phyloP scores from a whole-genome alignment of 2,329 filamentous ascomycete genomes.

The Botryotinia calthae region DNA sequence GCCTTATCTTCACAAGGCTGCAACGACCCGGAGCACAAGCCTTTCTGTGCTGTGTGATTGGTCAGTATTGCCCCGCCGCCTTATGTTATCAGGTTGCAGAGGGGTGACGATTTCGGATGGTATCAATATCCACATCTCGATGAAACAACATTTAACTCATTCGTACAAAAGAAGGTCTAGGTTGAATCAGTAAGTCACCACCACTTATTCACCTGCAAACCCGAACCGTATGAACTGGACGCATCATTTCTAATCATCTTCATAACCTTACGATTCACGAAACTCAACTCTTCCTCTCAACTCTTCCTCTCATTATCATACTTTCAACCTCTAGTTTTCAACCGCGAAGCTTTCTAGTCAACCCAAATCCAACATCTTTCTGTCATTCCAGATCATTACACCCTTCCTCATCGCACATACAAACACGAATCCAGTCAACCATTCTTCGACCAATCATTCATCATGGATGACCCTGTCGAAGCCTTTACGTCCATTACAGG shows the following conservation, averaged over 20 bases:
- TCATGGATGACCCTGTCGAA: constrained; percentile 60
- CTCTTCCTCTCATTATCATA: background rate
- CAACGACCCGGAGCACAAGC: background rate
- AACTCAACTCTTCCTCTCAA: background rate
- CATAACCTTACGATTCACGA: background rate
- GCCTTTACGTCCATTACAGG: constrained; percentile 82
- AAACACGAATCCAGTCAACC: background rate
- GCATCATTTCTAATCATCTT: background rate
- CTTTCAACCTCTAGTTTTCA: background rate
- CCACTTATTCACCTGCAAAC: background rate
- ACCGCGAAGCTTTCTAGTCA: background rate
- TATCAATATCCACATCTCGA: background rate
- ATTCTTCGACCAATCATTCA: constrained; percentile 15
- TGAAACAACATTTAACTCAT: background rate
- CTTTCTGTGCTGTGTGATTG: background rate
- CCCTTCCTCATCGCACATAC: background rate
- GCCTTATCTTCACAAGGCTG: constrained; percentile 1
- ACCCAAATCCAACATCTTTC: background rate
- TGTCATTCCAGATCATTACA: background rate
- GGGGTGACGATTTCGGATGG: constrained; percentile 17
- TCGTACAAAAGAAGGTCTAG: background rate
- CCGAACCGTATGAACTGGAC: background rate
- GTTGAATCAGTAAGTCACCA: background rate
- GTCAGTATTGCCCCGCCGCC: background rate
- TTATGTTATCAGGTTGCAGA: constrained; percentile 15